phyloP scores from a whole-genome alignment of 2,329 filamentous ascomycete species.

The Cercospora janseana region DNA sequence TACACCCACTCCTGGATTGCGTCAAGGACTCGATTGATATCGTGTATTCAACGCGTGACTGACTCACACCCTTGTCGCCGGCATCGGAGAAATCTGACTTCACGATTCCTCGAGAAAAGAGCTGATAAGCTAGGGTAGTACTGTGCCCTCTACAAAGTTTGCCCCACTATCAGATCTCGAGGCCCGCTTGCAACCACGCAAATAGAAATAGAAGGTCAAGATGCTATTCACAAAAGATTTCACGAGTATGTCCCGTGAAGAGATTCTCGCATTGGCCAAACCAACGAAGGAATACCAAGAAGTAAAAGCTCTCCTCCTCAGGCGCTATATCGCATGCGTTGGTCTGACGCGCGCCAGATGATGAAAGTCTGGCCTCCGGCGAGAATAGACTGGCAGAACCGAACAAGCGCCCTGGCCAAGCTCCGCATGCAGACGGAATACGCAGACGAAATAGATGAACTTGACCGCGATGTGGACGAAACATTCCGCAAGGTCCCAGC shows the following conservation, averaged over 20 bases:
- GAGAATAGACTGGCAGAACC: conserved; percentile 19
- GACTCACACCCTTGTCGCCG: not conserved
- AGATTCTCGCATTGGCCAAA: conserved; percentile 21
- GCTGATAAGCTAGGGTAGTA: not conserved
- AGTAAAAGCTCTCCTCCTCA: conserved; percentile 4
- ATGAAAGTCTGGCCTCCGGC: conserved; percentile 20
- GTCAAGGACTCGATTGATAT: not conserved
- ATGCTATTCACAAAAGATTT: conserved; percentile 20
- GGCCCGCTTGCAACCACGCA: not conserved
- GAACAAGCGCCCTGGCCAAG: conserved; percentile 11
- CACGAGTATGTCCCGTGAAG: conserved; percentile 20
- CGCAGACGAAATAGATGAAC: conserved; percentile 22
- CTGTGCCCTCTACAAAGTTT: too few relatives aligned
- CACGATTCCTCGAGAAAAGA: not conserved
- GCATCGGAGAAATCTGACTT: not conserved
- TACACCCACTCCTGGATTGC: not conserved
- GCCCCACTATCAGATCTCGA: not conserved
- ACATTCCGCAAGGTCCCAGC: not conserved
- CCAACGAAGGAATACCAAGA: conserved; percentile 23
- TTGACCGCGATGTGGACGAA: conserved; percentile 19
- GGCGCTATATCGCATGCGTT: not conserved
- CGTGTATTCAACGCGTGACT: not conserved
- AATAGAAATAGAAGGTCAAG: too few relatives aligned
- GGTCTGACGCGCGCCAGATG: conserved; percentile 14
- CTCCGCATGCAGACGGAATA: conserved; percentile 19